These are phyloP conservation scores for Parachaetomium inaequale DNA, from an alignment of 495 filamentous ascomycete species.

Conservation along the genomic window DNA sequence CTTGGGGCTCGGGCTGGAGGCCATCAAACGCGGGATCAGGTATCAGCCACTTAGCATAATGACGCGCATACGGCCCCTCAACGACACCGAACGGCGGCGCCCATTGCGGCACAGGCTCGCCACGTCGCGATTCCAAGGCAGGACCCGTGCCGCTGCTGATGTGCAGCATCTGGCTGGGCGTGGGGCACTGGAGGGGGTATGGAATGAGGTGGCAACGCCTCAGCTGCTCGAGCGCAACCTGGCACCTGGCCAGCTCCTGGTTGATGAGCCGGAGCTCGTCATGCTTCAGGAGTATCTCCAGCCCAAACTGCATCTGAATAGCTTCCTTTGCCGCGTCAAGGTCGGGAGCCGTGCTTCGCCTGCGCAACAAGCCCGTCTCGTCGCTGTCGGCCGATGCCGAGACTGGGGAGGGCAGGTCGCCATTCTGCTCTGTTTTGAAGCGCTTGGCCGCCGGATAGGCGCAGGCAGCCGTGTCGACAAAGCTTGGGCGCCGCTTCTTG, in stretches of 20 bases:
- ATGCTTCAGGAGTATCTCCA: conserved; percentile 92
- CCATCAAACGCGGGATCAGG: conserved; percentile 86
- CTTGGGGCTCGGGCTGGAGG: conserved; percentile 40
- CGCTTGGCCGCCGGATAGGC: conserved; percentile 31
- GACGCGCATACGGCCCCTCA: conserved; percentile 86
- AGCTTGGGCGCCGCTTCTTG: conserved; percentile 38
- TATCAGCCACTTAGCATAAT: conserved; percentile 92
- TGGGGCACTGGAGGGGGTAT: conserved; percentile 64
- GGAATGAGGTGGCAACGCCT: conserved; percentile 88
- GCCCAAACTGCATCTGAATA: conserved; percentile 79
- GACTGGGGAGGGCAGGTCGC: conserved; percentile 32
- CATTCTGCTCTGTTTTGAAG: conserved; percentile 35
- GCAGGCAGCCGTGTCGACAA: conserved; percentile 25
- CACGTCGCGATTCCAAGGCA: conserved; percentile 53
- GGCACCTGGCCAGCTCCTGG: conserved; percentile 93
- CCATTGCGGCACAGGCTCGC: conserved; percentile 58
- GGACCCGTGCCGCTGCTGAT: conserved; percentile 69
- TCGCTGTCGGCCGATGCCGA: conserved; percentile 28
- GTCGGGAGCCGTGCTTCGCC: conserved; percentile 17
- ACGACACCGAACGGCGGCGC: conserved; percentile 83
- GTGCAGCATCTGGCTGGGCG: conserved; percentile 57
- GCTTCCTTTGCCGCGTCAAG: conserved; percentile 58
- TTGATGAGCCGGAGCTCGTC: conserved; percentile 90
- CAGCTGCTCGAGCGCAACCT: conserved; percentile 91
- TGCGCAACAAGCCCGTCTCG: conserved; percentile 22